Evolutionary conservation across 1,284 basidiomycete genomes (phyloP), one percentile per base, ranked within the genome.

Genomic region (Ceratobasidium sp.): DNA sequence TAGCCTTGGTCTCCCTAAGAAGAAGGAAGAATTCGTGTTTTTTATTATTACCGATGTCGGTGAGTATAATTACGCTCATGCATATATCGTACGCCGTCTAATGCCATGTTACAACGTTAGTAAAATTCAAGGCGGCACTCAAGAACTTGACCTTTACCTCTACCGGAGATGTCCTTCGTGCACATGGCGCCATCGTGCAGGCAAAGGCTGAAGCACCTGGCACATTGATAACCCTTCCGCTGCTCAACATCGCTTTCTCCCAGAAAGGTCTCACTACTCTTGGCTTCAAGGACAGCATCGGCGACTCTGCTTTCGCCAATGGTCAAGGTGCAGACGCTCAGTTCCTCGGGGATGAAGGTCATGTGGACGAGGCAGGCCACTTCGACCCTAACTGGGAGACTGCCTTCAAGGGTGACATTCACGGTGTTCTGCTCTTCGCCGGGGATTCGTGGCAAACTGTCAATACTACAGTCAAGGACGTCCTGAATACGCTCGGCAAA

Each of bases 221-320:
- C 4, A 4, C 5, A 36, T 9, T 72, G 27, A 47, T 77, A 54
- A 73, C 75, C 19, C 44, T 74, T n/a, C 74, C 69, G 36, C 51
- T 59, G 27, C 72, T 78, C 36, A 79, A 79, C 74, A 74, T 79
- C 31, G 75, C 74, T 22, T 79, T 79, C 59, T 74, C 76, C 19
- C 56, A 59, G 24, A 45, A 48, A 1, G 79, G 79, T 1, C 48
- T 79, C 17, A 60, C 63, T 41, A 77, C 74, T 29, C 77, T 86
- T 15, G 82, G 82, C 9, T 79, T 85, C 57, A 80, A 76, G 8
- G 83, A 84, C 74, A 74, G 82, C 59, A 78, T 85, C 24, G 79
- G 78, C 1, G 84, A 85, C 74, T 1, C 75, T 0, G 76, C 77
- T 1, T 85, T 84, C 76, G 29, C 62, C 1, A 66, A 31, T 1